phyloP scores from a whole-genome alignment of 2,329 filamentous ascomycete species.

The Fusarium sp. region DNA sequence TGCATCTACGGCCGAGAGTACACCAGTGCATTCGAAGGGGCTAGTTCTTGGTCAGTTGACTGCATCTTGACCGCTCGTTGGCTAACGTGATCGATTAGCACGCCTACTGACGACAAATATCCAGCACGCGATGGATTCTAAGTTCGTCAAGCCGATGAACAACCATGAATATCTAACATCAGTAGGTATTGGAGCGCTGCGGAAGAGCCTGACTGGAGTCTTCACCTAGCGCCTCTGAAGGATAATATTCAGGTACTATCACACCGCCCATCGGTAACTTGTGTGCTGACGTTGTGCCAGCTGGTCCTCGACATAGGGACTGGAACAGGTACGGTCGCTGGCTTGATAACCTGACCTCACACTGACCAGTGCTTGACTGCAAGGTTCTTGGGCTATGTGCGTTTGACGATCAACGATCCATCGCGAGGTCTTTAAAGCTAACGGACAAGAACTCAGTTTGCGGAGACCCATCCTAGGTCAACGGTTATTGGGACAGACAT shows the following conservation, averaged over 20 bases:
- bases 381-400: background rate
- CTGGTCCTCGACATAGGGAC: background rate
- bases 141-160: background rate
- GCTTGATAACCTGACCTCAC: background rate
- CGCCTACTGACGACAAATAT: background rate
- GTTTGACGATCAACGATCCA: background rate
- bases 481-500: background rate
- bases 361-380: background rate
- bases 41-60: background rate
- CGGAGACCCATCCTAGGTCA: background rate
- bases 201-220: too few relatives aligned
- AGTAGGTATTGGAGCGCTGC: background rate
- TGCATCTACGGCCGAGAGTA: background rate
- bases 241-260: background rate
- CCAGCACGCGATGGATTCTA: background rate
- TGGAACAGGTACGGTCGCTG: background rate
- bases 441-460: background rate
- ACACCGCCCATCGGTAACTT: background rate
- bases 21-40: background rate
- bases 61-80: background rate
- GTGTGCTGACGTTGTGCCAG: background rate
- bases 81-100: background rate
- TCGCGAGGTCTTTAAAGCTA: background rate
- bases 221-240: background rate
- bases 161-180: background rate